A percentile compares a stretch with the other conserved stretches of the same genome.
These are phyloP conservation scores for Lepiota subincarnata DNA, from an alignment of 768 basidiomycete genomes.

Conservation along the genomic window DNA sequence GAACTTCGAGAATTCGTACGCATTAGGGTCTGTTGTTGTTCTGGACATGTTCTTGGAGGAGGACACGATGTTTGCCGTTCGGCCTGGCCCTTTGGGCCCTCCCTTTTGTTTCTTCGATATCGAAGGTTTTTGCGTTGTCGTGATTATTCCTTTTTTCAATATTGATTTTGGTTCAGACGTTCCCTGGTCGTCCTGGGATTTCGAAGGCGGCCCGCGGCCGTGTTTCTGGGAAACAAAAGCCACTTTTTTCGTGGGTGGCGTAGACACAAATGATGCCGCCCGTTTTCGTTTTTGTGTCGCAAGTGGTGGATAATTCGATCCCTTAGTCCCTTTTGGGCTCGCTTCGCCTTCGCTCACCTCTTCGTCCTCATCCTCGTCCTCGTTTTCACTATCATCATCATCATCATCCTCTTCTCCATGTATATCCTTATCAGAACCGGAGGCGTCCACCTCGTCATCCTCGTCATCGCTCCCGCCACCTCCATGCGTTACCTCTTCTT, in stretches of 20 bases:
- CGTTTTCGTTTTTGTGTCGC: slow-evolving; percentile 47
- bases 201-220: not conserved
- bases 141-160: slow-evolving; percentile 2
- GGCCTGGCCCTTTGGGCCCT: slow-evolving; percentile 16
- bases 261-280: slow-evolving; percentile 18
- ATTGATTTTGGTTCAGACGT: slow-evolving; percentile 14
- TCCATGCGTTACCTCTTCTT: slow-evolving; percentile 35
- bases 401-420: slow-evolving; percentile 28
- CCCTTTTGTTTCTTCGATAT: slow-evolving; percentile 13
- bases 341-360: slow-evolving; percentile 21
- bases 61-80: slow-evolving; percentile 34
- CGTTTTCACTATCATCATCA: slow-evolving; percentile 27
- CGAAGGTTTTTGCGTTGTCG: slow-evolving; percentile 11
- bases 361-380: slow-evolving; percentile 27
- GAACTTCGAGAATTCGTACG: slow-evolving; percentile 59
- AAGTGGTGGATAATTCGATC: slow-evolving; percentile 18
- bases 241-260: slow-evolving; percentile 48
- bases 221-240: slow-evolving; percentile 36
- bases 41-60: slow-evolving; percentile 24
- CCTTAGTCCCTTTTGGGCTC: slow-evolving; percentile 26
- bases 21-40: slow-evolving; percentile 23
- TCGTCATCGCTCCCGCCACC: slow-evolving; percentile 12
- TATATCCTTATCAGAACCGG: too few species aligned
- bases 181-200: slow-evolving; percentile 17
- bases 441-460: slow-evolving; percentile 25